phyloP scores from a whole-genome alignment of 225 moss, liverwort and hornwort genomes.

The Ulota crispa region DNA sequence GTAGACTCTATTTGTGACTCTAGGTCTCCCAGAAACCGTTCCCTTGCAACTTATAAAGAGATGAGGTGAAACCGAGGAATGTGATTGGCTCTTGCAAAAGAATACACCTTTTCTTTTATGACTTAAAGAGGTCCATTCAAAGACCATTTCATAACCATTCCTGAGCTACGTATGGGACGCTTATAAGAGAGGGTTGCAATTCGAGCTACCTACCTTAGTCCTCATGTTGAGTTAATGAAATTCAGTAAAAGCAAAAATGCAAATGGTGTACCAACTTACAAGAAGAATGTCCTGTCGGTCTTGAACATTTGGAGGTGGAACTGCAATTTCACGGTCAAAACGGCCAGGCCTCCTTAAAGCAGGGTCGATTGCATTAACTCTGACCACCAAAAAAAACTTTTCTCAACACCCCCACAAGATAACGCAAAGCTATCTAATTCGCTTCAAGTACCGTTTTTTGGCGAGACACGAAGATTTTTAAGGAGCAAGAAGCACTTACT shows the following conservation, averaged over 20 bases:
- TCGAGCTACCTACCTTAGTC: no score
- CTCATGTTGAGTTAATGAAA: not conserved
- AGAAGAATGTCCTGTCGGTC: conserved; percentile 79
- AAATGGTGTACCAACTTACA: conserved; percentile 44
- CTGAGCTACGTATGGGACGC: no score
- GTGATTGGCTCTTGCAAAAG: no score
- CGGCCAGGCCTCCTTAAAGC: conserved; percentile 94
- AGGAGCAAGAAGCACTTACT: not conserved
- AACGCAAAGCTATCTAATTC: not conserved
- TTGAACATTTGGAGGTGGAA: conserved; percentile 76
- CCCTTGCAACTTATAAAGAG: no score
- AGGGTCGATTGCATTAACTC: conserved; percentile 89
- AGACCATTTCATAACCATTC: no score
- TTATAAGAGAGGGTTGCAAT: no score
- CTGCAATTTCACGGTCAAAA: conserved; percentile 92
- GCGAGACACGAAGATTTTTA: not conserved
- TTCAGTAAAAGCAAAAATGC: not conserved
- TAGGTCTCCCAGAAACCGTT: no score
- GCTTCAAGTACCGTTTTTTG: not conserved
- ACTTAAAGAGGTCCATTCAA: no score
- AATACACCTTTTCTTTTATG: no score
- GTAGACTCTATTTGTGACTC: no score
- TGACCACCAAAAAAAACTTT: conserved; percentile 28
- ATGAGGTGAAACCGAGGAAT: no score
- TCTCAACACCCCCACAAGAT: not conserved